Base-by-base conservation (phyloP, 1,139 yeast species). In the Blastobotrys proliferans region DNA sequence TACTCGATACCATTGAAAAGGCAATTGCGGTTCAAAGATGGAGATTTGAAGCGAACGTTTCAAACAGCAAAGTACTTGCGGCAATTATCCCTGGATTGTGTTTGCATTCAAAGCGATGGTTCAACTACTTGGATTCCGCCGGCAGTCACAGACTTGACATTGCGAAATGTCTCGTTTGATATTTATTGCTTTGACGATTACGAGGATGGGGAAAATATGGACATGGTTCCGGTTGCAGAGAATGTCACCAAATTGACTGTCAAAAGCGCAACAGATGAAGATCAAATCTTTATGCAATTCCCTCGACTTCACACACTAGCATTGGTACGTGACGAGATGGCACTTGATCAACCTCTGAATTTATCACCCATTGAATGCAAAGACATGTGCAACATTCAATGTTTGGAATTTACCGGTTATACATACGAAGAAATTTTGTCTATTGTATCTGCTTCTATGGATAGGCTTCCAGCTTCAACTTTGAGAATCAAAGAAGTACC, bases 271-370 rank as follows among this genome's bases (percentile, higher is more conserved):
- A 3, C 32, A 6, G 20, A 25, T 20, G 13, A 20, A 6, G 10
- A 34, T 20, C 43, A 40, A 27, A 34, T 40, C 21, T 40, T 40
- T 34, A 40, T 40, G 43, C 38, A 33, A 25, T 40, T 40, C 34
- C 43, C 43, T 6, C 37, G 43, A 10, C 28, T 40, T 5, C 38
- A 40, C 24, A 33, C 43, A 6, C 13, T 40, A 11, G n/a, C 14
- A n/a, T 29, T 40, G 17, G 38, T 40, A 6, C n/a, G 24, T n/a
- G 29, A 18, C 10, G 27, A 22, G 6, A 14, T 6, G n/a, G 6
- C 34, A 30, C n/a, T n/a, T 17, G 38, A 17, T 3, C 24, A 24
- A n/a, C 35, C 41, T 17, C n/a, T 31, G 35, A 25, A 38, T 14
- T 17, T 11, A 21, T 9, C 36, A 18, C 43, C 43, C 10, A 28